phyloP scores from a whole-genome alignment of 495 filamentous ascomycete genomes.

The Podospora bellae-mahoneyi region DNA sequence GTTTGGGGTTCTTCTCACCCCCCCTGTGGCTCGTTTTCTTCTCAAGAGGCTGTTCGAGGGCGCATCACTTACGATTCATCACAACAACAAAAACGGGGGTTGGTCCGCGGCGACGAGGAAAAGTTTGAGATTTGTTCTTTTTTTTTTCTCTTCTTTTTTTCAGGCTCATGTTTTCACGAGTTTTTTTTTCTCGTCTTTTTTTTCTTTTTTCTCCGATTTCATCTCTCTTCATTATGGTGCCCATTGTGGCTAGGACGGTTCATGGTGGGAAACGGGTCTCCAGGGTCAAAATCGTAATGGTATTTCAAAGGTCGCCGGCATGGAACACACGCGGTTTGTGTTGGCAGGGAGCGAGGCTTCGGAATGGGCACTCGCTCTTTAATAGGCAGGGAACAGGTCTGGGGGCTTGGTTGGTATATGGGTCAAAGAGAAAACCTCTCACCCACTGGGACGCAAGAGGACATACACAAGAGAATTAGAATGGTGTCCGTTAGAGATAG shows the following conservation, averaged over 20 bases:
- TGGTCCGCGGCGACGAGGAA: constrained; percentile 9
- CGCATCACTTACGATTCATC: constrained; percentile 9
- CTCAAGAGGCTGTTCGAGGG: neutral
- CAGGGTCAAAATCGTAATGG: constrained; percentile 16
- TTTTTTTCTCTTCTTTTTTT: constrained; percentile 17
- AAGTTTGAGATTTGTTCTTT: constrained; percentile 17
- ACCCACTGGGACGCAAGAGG: neutral
- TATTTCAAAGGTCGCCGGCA: constrained; percentile 4
- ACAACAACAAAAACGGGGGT: constrained; percentile 9
- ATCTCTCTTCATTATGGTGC: neutral
- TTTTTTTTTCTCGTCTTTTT: constrained; percentile 12
- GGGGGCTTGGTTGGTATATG: neutral
- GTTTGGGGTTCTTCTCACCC: constrained; percentile 4
- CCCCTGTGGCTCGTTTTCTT: constrained; percentile 1
- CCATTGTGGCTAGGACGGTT: neutral
- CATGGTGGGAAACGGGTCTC: neutral
- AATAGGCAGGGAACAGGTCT: neutral
- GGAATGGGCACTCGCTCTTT: neutral
- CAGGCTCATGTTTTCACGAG: constrained; percentile 12
- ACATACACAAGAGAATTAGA: constrained; percentile 19
- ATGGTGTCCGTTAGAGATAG: constrained; percentile 27
- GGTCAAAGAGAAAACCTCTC: neutral
- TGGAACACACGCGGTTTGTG: neutral
- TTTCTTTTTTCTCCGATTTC: neutral
- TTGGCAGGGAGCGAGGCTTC: neutral